Base-by-base conservation (phyloP, 106 monocot genomes). In the Phalaenopsis equestris region DNA sequence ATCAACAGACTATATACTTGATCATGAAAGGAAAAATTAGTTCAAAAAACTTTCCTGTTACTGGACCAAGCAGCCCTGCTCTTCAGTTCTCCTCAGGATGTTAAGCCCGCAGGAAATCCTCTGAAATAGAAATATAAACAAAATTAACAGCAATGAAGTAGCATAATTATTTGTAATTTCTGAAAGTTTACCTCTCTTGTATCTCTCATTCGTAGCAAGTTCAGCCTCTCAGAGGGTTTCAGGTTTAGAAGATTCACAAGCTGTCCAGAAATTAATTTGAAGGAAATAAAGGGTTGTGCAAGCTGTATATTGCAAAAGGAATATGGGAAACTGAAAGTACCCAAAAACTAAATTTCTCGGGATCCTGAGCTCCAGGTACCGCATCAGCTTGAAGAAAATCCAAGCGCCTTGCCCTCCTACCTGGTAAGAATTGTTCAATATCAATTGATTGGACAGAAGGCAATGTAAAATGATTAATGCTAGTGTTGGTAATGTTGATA, bases 311-410 rank as follows among this genome's bases (percentile, higher is more conserved):
- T 14, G 21, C 24, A 48, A 57, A 2, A 48, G 6, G 42, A 8
- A 47, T 1, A 84, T 6, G 39, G 55, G 36, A 80, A 36, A 80
- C 16, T 47, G 55, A 18, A 82, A 78, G 37, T 87, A 96, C 96
- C 96, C 96, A 96, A 70, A 96, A 96, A 79, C 96, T 96, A 17
- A 96, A 87, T 75, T 81, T 85, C 77, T 96, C 96, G 72, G 93
- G 88, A 83, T 96, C 93, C 39, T 86, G 86, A 48, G 84, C 82
- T 75, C 88, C 85, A 57, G 96, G 93, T 81, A 93, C 93, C 45
- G 89, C 86, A 23, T 89, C 89, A 80, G 88, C 79, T 84, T 84
- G 88, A 82, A 86, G 75, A 49, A 77, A 55, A 68, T 87, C 88
- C 76, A 81, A 11, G n/a, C 84, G 81, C 79, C 91, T 90, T 79